Evolutionary conservation across 1,139 yeast genomes (phyloP).

Genomic region (Scheffersomyces insectosa): DNA sequence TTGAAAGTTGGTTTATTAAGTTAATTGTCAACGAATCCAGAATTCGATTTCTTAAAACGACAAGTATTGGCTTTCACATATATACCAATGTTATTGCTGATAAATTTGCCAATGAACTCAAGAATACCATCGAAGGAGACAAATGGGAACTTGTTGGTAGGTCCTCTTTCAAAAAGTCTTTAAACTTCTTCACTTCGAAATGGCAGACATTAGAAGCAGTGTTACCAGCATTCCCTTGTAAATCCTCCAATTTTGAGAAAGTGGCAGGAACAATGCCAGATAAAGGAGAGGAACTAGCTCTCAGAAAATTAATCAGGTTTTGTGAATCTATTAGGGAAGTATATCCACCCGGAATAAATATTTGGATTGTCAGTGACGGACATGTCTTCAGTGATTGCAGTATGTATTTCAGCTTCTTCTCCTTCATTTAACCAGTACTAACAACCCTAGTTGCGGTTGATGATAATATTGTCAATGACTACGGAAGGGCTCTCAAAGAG

Average conservation of each 20-base stretch:
- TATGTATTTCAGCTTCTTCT: slow-evolving; percentile 17
- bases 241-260: slow-evolving; percentile 55
- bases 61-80: neutral
- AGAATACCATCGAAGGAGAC: slow-evolving; percentile 48
- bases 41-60: slow-evolving; percentile 9
- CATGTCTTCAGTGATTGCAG: slow-evolving; percentile 68
- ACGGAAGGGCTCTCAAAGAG: slow-evolving; percentile 43
- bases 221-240: slow-evolving; percentile 66
- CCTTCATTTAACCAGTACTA: slow-evolving; percentile 8
- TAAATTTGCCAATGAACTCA: slow-evolving; percentile 43
- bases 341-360: slow-evolving; percentile 56
- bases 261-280: slow-evolving; percentile 56
- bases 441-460: slow-evolving; percentile 39
- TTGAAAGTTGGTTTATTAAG: slow-evolving; percentile 37
- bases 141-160: slow-evolving; percentile 52
- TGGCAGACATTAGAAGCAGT: slow-evolving; percentile 53
- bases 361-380: slow-evolving; percentile 64
- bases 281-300: slow-evolving; percentile 42
- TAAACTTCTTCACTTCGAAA: slow-evolving; percentile 50
- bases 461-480: slow-evolving; percentile 51
- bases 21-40: slow-evolving; percentile 23
- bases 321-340: slow-evolving; percentile 32
- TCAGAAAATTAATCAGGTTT: slow-evolving; percentile 33
- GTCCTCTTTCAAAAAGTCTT: slow-evolving; percentile 37
- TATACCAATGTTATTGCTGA: slow-evolving; percentile 22